Conservation (phyloP, 2,329 filamentous ascomycete species). For the Cladosporium sp. region DNA sequence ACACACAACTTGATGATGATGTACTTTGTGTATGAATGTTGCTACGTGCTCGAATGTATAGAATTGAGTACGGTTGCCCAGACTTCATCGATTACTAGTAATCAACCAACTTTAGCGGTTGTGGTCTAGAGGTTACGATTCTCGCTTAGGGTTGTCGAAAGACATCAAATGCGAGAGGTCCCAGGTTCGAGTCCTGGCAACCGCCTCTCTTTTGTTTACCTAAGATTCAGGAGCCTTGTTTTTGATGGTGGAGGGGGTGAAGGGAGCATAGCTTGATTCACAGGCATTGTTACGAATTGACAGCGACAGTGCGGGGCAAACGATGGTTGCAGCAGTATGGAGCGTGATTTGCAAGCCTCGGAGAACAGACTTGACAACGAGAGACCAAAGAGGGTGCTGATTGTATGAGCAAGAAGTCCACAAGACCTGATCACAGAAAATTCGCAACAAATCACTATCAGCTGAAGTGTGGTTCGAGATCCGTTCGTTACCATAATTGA, state of each 20-base stretch:
- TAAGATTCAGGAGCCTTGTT: neutral
- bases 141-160: conserved; percentile 11
- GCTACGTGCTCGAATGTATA: too few relatives aligned
- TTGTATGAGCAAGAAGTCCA: neutral
- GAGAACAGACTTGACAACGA: neutral
- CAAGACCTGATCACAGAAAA: neutral
- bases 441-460: neutral
- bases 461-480: neutral
- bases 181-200: conserved; percentile 16
- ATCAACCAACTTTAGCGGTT: neutral
- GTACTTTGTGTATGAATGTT: too few relatives aligned
- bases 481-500: neutral
- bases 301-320: neutral
- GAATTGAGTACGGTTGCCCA: too few relatives aligned
- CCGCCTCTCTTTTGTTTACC: conserved; percentile 5
- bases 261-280: neutral
- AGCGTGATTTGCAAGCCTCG: neutral
- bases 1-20: neutral
- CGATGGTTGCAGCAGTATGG: neutral
- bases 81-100: neutral
- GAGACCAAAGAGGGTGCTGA: neutral
- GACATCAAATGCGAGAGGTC: conserved; percentile 12
- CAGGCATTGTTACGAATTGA: neutral
- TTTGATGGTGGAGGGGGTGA: neutral
- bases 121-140: conserved; percentile 18